These are phyloP conservation scores for Fomitopsis palustris DNA, from an alignment of 1,284 basidiomycete species.

Conservation along the genomic window DNA sequence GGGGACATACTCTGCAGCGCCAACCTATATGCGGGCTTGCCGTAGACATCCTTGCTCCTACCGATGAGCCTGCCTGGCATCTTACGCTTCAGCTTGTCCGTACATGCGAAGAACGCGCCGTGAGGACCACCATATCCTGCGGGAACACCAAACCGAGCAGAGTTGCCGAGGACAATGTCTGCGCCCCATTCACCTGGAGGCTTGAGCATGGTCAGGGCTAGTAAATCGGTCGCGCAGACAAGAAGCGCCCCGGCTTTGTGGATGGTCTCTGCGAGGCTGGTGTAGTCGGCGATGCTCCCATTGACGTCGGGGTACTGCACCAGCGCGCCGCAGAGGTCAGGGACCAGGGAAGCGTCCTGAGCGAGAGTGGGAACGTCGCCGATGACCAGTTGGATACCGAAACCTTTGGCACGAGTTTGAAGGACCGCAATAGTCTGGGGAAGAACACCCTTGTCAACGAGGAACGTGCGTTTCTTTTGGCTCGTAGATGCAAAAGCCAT, in stretches of 20 bases:
- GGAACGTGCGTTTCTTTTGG: constrained; percentile 81
- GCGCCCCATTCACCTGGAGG: constrained; percentile 99
- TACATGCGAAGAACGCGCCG: constrained; percentile 94
- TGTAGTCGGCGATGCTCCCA: constrained; percentile 81
- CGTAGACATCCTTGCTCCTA: constrained; percentile 80
- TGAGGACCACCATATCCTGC: constrained; percentile 91
- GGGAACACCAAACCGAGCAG: constrained; percentile 93
- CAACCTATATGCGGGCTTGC: constrained; percentile 87
- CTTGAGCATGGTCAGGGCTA: constrained; percentile 91
- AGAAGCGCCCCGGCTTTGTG: constrained; percentile 82
- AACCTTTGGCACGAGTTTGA: constrained; percentile 84
- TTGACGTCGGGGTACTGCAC: constrained; percentile 94
- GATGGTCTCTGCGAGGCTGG: constrained; percentile 60
- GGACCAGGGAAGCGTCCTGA: constrained; percentile 49
- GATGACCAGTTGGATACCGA: constrained; percentile 79
- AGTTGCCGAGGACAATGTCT: constrained; percentile 94
- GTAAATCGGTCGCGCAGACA: constrained; percentile 86
- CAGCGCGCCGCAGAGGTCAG: constrained; percentile 82
- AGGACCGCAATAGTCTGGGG: constrained; percentile 90
- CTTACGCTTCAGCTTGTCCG: constrained; percentile 91
- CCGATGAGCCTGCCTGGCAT: constrained; percentile 97
- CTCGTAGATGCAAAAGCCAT: constrained; percentile 67
- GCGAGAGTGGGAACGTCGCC: constrained; percentile 55
- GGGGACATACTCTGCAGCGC: constrained; percentile 82
- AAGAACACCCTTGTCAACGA: constrained; percentile 79